Percentiles rank a stretch among this genome's conserved stretches.
phyloP scores from a whole-genome alignment of 805 yeast species.

The Suhomyces faveliae region DNA sequence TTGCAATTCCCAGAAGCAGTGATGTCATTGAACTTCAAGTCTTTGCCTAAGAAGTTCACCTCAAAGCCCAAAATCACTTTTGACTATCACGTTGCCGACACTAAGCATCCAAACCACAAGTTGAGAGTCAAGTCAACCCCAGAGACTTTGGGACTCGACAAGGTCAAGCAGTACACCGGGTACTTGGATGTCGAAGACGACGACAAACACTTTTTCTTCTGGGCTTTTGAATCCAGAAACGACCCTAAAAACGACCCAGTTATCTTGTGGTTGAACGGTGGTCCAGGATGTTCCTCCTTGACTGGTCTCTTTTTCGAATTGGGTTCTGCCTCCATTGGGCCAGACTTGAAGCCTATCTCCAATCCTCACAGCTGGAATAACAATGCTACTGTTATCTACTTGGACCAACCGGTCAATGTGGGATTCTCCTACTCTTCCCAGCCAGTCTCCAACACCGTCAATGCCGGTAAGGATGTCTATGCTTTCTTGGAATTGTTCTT shows the following conservation, averaged over 20 bases:
- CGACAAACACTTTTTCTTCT: constrained; percentile 89
- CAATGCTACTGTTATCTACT: constrained; percentile 84
- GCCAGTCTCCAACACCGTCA: constrained; percentile 64
- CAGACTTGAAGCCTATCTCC: constrained; percentile 63
- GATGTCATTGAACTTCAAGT: constrained; percentile 46
- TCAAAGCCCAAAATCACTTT: constrained; percentile 16
- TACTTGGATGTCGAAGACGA: constrained; percentile 78
- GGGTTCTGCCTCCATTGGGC: constrained; percentile 79
- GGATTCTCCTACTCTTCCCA: constrained; percentile 81
- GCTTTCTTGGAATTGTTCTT: constrained; percentile 82
- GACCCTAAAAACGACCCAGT: constrained; percentile 86
- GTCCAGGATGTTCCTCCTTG: constrained; percentile 93
- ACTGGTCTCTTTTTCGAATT: constrained; percentile 89
- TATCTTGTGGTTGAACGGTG: constrained; percentile 91
- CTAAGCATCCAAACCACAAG: constrained; percentile 46
- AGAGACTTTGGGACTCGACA: constrained; percentile 69
- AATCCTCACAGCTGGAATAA: constrained; percentile 90
- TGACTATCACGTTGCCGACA: constrained; percentile 40
- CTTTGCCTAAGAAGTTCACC: constrained; percentile 43
- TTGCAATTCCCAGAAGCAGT: constrained; percentile 57
- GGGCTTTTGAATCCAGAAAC: constrained; percentile 90
- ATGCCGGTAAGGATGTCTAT: constrained; percentile 86
- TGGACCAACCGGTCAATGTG: constrained; percentile 92
- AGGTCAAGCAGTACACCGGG: constrained; percentile 80
- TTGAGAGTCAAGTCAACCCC: constrained; percentile 65